Conservation (phyloP, 176 grass and related monocot species). For the Tillandsia leiboldiana region DNA sequence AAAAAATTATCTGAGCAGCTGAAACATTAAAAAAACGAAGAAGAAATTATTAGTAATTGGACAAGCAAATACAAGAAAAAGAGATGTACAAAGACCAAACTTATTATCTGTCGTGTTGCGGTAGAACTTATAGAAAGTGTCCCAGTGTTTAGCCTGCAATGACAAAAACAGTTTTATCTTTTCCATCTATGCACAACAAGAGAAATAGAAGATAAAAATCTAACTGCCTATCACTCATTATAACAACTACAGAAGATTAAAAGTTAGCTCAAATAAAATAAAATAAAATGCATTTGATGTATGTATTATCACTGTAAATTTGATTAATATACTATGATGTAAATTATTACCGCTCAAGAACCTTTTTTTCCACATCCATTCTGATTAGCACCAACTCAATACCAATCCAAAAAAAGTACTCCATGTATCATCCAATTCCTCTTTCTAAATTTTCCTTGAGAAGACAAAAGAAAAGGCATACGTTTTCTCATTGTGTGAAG, state of each 20-base stretch:
- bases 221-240: neutral
- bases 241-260: too few relatives aligned
- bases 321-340: neutral
- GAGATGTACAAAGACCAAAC: constrained; percentile 34
- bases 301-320: too few relatives aligned
- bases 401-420: too few relatives aligned
- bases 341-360: neutral
- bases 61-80: constrained; percentile 16
- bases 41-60: neutral
- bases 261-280: too few relatives aligned
- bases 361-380: too few relatives aligned
- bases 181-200: neutral
- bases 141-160: constrained; percentile 81
- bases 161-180: constrained; percentile 12
- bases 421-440: too few relatives aligned
- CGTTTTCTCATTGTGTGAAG: too few relatives aligned
- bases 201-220: neutral
- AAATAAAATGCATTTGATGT: too few relatives aligned
- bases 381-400: too few relatives aligned
- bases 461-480: too few relatives aligned
- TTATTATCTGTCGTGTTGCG: constrained; percentile 96
- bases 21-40: neutral
- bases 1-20: neutral
- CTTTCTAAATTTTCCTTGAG: too few relatives aligned
- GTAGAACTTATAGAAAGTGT: constrained; percentile 84